Evolutionary conservation across 805 yeast genomes (phyloP).

Genomic region (Hanseniaspora thailandica): DNA sequence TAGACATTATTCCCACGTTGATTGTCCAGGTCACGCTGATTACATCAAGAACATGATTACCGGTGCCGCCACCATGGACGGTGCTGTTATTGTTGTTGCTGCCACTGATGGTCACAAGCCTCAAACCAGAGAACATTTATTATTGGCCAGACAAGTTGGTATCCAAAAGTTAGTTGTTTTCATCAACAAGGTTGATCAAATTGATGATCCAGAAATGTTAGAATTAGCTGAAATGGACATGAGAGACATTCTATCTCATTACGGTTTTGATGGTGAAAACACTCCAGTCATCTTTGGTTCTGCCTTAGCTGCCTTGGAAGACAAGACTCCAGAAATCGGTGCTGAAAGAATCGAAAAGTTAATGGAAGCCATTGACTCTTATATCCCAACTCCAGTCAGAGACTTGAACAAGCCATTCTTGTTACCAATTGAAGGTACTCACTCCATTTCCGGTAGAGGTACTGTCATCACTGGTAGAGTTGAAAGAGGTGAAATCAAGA

Average conservation of each 20-base stretch:
- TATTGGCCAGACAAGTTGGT: slow-evolving; percentile 98
- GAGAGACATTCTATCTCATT: slow-evolving; percentile 84
- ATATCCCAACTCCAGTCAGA: slow-evolving; percentile 93
- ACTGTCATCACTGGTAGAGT: slow-evolving; percentile 98
- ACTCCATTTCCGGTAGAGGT: slow-evolving; percentile 99
- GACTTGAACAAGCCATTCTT: slow-evolving; percentile 92
- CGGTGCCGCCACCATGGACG: slow-evolving; percentile 99
- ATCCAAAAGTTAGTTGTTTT: slow-evolving; percentile 94
- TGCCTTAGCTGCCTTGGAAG: slow-evolving; percentile 92
- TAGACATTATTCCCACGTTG: slow-evolving; percentile 96
- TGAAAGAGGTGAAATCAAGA: slow-evolving; percentile 93
- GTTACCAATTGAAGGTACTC: slow-evolving; percentile 94
- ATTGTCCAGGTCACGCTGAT: slow-evolving; percentile 98
- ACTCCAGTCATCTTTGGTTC: slow-evolving; percentile 98
- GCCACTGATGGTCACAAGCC: slow-evolving; percentile 99
- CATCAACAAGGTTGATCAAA: slow-evolving; percentile 94
- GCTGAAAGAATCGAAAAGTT: slow-evolving; percentile 68
- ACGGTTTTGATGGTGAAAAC: slow-evolving; percentile 97
- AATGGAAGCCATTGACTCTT: slow-evolving; percentile 83
- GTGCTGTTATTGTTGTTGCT: slow-evolving; percentile 98
- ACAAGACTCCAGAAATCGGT: slow-evolving; percentile 82
- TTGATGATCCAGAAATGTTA: slow-evolving; percentile 97
- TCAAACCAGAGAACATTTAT: slow-evolving; percentile 96
- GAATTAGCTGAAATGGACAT: slow-evolving; percentile 99
- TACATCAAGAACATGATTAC: slow-evolving; percentile 98